phyloP scores from a whole-genome alignment of 805 yeast species.

The Yarrowia divulgata region DNA sequence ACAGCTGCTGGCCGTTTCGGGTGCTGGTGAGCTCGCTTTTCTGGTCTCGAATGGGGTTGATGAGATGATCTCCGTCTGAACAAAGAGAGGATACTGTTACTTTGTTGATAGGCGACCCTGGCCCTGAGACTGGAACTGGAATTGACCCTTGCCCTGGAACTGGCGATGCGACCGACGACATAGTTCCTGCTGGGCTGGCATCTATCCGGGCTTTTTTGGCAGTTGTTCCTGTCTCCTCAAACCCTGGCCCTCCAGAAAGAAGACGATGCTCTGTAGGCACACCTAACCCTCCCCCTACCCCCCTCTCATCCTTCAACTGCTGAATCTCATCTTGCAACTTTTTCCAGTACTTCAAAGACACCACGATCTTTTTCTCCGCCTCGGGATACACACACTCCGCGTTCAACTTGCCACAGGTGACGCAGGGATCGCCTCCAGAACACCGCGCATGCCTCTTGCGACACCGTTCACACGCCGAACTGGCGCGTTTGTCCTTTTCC shows the following conservation, averaged over 20 bases:
- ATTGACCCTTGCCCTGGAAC: too few species aligned
- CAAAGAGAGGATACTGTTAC: constrained; percentile 16
- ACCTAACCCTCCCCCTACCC: not conserved
- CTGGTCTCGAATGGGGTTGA: constrained; percentile 22
- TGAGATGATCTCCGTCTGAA: constrained; percentile 7
- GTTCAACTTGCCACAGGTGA: constrained; percentile 41
- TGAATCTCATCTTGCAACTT: constrained; percentile 43
- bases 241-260: too few species aligned
- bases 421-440: constrained; percentile 44
- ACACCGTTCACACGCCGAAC: constrained; percentile 45
- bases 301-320: constrained; percentile 35
- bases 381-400: constrained; percentile 44
- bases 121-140: not conserved
- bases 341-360: constrained; percentile 44
- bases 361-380: constrained; percentile 46
- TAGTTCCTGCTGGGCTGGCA: too few species aligned
- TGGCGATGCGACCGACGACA: too few species aligned
- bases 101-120: not conserved
- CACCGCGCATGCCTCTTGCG: constrained; percentile 45
- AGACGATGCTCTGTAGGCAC: too few species aligned
- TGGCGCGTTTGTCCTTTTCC: constrained; percentile 39
- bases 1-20: constrained; percentile 30
- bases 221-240: too few species aligned
- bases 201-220: too few species aligned
- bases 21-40: constrained; percentile 9